A percentile compares a stretch with the other conserved stretches of the same genome.
These are phyloP conservation scores for Pythium myriotylum DNA, from an alignment of 352 stramenopile genomes.

Conservation along the genomic window DNA sequence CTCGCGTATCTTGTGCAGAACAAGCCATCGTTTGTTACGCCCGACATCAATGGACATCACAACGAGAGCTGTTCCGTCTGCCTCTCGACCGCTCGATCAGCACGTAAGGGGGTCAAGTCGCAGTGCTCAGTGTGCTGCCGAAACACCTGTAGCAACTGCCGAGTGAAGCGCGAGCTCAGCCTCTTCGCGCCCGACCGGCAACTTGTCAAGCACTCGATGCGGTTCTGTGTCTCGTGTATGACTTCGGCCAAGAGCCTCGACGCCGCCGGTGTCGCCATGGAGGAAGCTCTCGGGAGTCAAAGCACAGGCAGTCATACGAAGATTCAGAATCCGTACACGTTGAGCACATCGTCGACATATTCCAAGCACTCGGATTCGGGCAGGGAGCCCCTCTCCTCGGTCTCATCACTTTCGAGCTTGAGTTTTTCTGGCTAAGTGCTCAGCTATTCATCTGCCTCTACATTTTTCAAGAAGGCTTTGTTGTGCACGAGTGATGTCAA, in stretches of 20 bases:
- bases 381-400: no score
- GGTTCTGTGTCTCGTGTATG: conserved; percentile 4
- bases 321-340: no score
- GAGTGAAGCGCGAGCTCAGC: conserved; percentile 6
- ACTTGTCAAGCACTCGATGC: conserved; percentile 2
- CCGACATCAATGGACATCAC: neutral
- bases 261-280: neutral
- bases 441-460: no score
- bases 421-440: no score
- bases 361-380: no score
- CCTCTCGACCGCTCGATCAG: neutral
- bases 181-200: conserved; percentile 3
- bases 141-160: conserved; percentile 5
- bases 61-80: conserved; percentile 6
- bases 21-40: neutral
- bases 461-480: no score
- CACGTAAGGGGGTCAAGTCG: conserved; percentile 7
- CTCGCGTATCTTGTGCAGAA: conserved; percentile 41
- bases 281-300: neutral
- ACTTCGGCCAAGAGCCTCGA: neutral
- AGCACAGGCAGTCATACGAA: neutral
- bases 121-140: neutral
- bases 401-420: no score
- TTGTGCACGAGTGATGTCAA: no score
- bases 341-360: no score